Evolutionary conservation across 192 early-diverging fungal species (phyloP).

Genomic region (Allomyces macrogynus): DNA sequence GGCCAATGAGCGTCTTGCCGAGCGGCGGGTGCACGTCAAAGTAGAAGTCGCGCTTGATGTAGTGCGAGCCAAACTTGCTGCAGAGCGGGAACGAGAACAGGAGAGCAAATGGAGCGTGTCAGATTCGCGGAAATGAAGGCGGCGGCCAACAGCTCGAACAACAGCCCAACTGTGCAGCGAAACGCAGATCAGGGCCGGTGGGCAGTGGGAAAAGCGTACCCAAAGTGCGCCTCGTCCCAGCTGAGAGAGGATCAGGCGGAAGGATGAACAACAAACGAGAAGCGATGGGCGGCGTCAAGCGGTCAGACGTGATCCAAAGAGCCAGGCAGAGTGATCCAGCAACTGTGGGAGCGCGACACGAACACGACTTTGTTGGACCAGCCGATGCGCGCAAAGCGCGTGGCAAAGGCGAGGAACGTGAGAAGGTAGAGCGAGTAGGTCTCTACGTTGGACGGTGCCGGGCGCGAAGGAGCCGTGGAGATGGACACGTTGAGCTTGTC

Average conservation of each 20-base stretch:
- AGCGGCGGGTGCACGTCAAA: conserved; percentile 96
- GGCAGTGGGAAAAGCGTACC: conserved; percentile 10
- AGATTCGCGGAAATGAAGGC: too few species aligned
- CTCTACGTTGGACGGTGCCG: not conserved
- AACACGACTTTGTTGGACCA: conserved; percentile 1
- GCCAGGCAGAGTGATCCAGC: too few species aligned
- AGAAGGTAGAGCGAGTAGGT: not conserved
- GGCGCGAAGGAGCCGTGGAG: too few species aligned
- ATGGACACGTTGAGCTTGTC: not conserved
- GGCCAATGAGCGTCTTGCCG: conserved; percentile 85
- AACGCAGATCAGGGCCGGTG: too few species aligned
- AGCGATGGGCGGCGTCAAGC: not conserved
- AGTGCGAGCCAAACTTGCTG: conserved; percentile 75
- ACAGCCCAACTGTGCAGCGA: too few species aligned
- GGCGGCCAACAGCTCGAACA: too few species aligned
- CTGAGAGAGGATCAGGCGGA: not conserved
- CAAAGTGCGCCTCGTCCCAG: conserved; percentile 44
- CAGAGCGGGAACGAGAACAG: not conserved
- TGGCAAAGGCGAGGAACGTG: not conserved
- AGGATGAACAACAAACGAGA: not conserved
- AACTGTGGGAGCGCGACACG: not conserved
- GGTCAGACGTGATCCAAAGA: too few species aligned
- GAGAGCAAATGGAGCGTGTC: too few species aligned
- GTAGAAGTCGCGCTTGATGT: conserved; percentile 83
- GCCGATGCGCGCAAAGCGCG: not conserved